Base-by-base conservation (phyloP, 75 land plant species). In the Gnetum montanum region DNA sequence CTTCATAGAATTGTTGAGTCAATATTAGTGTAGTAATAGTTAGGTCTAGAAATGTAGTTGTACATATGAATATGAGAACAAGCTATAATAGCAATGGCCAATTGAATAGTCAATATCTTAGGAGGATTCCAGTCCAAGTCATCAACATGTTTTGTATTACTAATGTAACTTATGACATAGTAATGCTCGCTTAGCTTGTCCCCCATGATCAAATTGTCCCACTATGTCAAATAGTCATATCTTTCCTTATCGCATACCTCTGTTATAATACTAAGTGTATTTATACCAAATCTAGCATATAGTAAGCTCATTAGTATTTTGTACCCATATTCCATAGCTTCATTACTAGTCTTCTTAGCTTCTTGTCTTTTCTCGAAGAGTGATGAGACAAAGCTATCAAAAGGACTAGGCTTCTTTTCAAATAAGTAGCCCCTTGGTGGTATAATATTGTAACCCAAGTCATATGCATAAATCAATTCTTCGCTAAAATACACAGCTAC, bases 241-340 rank as follows among this genome's bases (percentile, higher is more conserved):
- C 16, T 55, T 10, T 22, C 29, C 16, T 18, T 22, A 36, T 55
- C 6, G 41, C 58, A 55, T 10, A 55, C n/a, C 41, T 24, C 27
- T 8, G 41, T 55, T 35, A 35, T 13, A 10, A 15, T 55, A 55
- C 57, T 55, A 34, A 34, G 1, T 16, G 26, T 36, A 34, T 55
- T 55, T 1, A 55, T 55, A 55, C 57, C 26, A 20, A 55, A 55
- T 55, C 57, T 55, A 55, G 40, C 26, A n/a, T 55, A 55, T 4
- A 55, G 0, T 0, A 26, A 55, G 11, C 35, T 55, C 57, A 55
- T 54, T 7, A 54, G 57, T 0, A 34, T 54, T 38, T 35, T 54
- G n/a, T 54, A 54, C 0, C 15, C 26, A 54, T 34, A 54, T 0
- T 30, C 16, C 52, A 49, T 49, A 29, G 31, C 31, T 1, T 28